Evolutionary conservation across 2,329 filamentous ascomycete species (phyloP), one percentile per base, ranked within the genome.

Genomic region (Clonostachys rosea): DNA sequence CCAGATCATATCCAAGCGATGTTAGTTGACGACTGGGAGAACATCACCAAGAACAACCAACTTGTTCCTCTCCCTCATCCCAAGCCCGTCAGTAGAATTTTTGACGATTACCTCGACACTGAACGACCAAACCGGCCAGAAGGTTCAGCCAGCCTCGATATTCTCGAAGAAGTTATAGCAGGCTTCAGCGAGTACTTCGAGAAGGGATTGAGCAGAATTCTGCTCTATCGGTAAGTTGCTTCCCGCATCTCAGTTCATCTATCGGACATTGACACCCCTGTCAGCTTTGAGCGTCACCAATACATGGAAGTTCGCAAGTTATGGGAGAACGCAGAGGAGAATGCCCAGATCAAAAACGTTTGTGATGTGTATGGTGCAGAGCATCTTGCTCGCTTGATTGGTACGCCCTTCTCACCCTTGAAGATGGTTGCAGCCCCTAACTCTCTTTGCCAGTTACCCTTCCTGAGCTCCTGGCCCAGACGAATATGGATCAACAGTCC

Each of bases 21-120:
- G 52, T 81, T 99, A 4, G 94, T 99, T 18, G 94, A 99, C 63
- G 94, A 99, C 65, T 99, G 94, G 94, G 94, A 99, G 67, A 95
- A 96, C 58, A 84, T 99, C 51, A 99, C 94, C 48, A 97, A 96
- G 71, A 94, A 95, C 62, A 83, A 90, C 56, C 89, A 92, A 61
- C 83, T 97, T 5, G 89, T 96, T 34, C 85, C 89, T 2, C 75
- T 99, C 14, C 94, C 94, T 1, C 85, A 90, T 42, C 74, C 78
- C 30, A 81, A 86, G 45, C 83, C 92, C 1, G 89, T 94, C 50
- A 82, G 79, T 53, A 72, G 81, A 54, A 89, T 99, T 51, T 72
- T 99, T 14, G 78, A 90, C 43, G 87, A 92, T 53, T 99, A 96
- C 64, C 74, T 86, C 47, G 76, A 77, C 2, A 81, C 84, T 59